phyloP scores from a whole-genome alignment of 768 basidiomycete species.

The Dentipellis fragilis region DNA sequence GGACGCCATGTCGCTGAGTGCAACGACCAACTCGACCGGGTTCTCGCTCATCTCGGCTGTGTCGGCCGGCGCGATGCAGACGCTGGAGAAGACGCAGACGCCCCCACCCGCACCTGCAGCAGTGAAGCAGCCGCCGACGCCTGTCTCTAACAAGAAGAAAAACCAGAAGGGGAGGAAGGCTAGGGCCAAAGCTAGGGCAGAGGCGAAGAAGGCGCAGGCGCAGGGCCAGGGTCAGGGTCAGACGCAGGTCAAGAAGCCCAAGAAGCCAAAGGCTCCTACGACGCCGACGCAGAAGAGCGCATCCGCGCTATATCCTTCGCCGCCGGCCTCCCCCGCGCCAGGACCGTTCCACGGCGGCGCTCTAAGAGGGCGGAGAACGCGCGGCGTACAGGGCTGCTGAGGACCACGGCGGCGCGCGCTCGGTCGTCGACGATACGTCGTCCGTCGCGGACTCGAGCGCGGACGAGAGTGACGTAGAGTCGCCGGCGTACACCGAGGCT shows the following conservation, averaged over 20 bases:
- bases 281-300: background rate
- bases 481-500: conserved; percentile 47
- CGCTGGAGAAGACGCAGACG: background rate
- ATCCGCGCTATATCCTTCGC: background rate
- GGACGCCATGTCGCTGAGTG: background rate
- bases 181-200: background rate
- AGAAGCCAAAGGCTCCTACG: conserved; percentile 1
- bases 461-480: conserved; percentile 13
- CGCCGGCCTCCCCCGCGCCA: conserved; percentile 10
- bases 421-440: conserved; percentile 43
- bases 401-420: conserved; percentile 19
- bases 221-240: background rate
- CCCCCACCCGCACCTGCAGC: background rate
- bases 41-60: background rate
- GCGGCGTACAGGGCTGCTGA: too few species aligned
- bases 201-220: conserved; percentile 1
- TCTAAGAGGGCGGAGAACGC: background rate
- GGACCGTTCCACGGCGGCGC: background rate
- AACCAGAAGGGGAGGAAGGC: background rate
- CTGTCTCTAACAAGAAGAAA: background rate
- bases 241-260: conserved; percentile 3
- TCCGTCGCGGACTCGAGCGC: conserved; percentile 21
- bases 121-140: background rate
- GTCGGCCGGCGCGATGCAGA: too few species aligned
- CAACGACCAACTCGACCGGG: background rate